A percentile compares a stretch with the other conserved stretches of the same genome.
Conservation (phyloP, 129 eudicot species). For the Centella asiatica region DNA sequence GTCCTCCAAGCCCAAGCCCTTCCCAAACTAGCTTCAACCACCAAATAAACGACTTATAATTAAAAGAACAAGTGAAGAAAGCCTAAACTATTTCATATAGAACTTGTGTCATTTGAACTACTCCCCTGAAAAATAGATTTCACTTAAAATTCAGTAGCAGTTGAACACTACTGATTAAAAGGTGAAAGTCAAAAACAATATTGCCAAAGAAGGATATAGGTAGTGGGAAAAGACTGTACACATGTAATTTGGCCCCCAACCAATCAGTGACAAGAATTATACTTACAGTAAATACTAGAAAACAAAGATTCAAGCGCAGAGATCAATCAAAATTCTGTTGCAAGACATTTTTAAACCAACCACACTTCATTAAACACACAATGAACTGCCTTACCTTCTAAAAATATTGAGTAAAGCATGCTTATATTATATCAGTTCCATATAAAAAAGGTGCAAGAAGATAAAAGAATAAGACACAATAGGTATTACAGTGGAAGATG, state of each 20-base stretch:
- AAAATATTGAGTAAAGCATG: neutral
- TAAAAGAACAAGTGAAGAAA: neutral
- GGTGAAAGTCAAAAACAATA: neutral
- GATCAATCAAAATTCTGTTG: too few species aligned
- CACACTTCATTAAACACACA: neutral
- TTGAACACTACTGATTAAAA: neutral
- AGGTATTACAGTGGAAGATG: neutral
- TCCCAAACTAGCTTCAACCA: conserved; percentile 78
- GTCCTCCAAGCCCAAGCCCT: conserved; percentile 92
- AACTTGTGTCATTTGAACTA: too few species aligned
- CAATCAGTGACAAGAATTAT: neutral
- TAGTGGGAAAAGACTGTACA: neutral
- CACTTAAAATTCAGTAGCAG: neutral
- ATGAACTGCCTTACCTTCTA: neutral
- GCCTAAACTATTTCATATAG: neutral
- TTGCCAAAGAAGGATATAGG: neutral
- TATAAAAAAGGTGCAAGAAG: too few species aligned
- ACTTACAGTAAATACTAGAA: neutral
- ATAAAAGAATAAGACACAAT: neutral
- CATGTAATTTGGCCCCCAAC: neutral
- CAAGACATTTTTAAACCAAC: neutral
- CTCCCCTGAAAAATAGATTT: too few species aligned
- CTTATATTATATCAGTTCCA: neutral
- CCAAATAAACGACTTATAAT: conserved; percentile 5
- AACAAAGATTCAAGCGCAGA: too few species aligned